phyloP scores from a whole-genome alignment of 1,284 basidiomycete genomes.

The Ustilago trichophora region DNA sequence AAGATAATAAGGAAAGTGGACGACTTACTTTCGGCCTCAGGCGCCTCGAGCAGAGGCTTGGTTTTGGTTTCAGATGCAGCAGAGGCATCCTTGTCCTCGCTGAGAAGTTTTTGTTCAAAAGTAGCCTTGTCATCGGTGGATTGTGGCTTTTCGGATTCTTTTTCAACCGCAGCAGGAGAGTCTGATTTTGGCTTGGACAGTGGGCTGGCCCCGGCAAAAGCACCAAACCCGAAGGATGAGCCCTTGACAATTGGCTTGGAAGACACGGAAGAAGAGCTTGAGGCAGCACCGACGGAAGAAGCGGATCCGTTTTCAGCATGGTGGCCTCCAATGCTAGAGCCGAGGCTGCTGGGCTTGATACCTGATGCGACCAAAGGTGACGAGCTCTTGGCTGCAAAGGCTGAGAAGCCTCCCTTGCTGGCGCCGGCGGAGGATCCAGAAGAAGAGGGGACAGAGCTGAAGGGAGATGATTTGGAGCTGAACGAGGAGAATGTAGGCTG shows the following conservation, averaged over 20 bases:
- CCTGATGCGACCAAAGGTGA: slow-evolving; percentile 22
- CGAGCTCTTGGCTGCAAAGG: slow-evolving; percentile 26
- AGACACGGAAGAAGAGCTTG: background rate
- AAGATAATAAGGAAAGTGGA: too few species aligned
- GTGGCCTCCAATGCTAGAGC: slow-evolving; percentile 34
- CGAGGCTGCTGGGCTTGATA: slow-evolving; percentile 44
- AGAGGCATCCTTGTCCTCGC: slow-evolving; percentile 9
- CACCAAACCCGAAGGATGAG: slow-evolving; percentile 50
- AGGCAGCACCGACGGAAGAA: slow-evolving; percentile 6
- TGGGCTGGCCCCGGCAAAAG: slow-evolving; percentile 49
- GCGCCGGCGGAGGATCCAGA: slow-evolving; percentile 29
- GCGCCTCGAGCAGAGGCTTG: slow-evolving; percentile 29
- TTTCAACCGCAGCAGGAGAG: slow-evolving; percentile 9
- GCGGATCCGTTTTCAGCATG: slow-evolving; percentile 22
- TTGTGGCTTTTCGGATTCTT: slow-evolving; percentile 9
- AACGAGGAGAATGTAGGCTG: slow-evolving; percentile 50
- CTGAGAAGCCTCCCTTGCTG: slow-evolving; percentile 14
- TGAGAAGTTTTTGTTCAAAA: slow-evolving; percentile 34
- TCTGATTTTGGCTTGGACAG: slow-evolving; percentile 34
- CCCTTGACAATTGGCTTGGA: slow-evolving; percentile 33
- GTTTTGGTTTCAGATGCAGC: slow-evolving; percentile 10
- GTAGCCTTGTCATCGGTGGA: slow-evolving; percentile 14
- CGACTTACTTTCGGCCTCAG: slow-evolving; percentile 43
- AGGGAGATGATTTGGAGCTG: slow-evolving; percentile 48
- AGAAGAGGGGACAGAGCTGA: slow-evolving; percentile 41